A percentile compares a stretch with the other conserved stretches of the same genome.
phyloP scores from a whole-genome alignment of 306 rosid species.

The Adenanthera pavonina region DNA sequence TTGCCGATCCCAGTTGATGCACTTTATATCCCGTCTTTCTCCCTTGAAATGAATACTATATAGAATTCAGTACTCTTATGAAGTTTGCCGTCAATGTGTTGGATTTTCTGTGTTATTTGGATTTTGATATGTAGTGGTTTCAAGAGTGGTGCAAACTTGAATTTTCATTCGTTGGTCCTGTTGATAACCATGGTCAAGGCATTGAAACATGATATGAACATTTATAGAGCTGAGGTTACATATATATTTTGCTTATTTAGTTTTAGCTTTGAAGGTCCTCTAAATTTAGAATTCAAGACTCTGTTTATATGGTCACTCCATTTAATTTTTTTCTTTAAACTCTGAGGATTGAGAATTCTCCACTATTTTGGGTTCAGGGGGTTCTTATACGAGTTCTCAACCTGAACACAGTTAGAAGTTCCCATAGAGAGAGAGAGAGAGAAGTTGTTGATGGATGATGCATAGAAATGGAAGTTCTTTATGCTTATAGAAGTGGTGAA shows the following conservation, averaged over 20 bases:
- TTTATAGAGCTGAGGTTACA: background rate
- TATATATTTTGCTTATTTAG: background rate
- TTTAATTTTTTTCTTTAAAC: background rate
- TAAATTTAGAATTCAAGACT: no score
- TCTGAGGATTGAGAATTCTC: background rate
- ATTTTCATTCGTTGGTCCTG: background rate
- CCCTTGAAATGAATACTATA: background rate
- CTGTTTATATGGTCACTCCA: no score
- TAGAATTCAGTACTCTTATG: background rate
- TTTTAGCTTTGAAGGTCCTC: background rate
- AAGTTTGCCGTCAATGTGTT: background rate
- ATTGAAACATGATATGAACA: background rate
- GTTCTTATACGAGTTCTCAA: conserved; percentile 1
- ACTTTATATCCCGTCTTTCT: background rate
- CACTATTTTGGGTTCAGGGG: background rate
- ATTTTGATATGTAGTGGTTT: background rate
- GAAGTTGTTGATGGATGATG: background rate
- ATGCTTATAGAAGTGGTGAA: background rate
- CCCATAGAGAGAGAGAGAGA: background rate
- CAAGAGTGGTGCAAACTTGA: background rate
- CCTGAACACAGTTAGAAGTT: background rate
- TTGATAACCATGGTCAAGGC: background rate
- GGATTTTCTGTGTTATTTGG: background rate
- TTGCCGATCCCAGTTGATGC: background rate
- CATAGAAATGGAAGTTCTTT: background rate